Conservation (phyloP, 192 early-diverging fungal genomes). For the Phlyctochytrium arcticum region DNA sequence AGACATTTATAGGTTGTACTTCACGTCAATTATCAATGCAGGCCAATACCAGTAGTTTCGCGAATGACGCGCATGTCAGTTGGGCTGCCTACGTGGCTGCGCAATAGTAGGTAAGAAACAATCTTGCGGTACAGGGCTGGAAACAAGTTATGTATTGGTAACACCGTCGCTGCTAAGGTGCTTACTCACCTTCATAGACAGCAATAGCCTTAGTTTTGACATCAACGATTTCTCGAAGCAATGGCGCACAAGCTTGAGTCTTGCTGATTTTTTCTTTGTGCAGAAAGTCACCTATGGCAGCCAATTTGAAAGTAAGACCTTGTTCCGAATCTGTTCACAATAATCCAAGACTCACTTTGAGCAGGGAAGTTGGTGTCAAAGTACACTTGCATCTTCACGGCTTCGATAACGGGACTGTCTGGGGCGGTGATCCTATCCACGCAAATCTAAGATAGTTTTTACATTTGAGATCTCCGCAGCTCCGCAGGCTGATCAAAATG, state of each 20-base stretch:
- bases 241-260: conserved; percentile 35
- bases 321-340: too few species aligned
- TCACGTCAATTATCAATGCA: too few species aligned
- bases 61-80: conserved; percentile 56
- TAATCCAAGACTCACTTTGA: conserved; percentile 40
- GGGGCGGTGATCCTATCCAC: conserved; percentile 41
- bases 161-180: not conserved
- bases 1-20: conserved; percentile 10
- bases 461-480: too few species aligned
- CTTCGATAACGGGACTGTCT: conserved; percentile 41
- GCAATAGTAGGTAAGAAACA: conserved; percentile 49
- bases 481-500: too few species aligned
- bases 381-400: conserved; percentile 60
- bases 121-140: conserved; percentile 54
- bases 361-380: conserved; percentile 60
- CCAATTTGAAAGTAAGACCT: too few species aligned
- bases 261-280: conserved; percentile 47
- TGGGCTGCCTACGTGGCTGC: conserved; percentile 50
- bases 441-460: conserved; percentile 33
- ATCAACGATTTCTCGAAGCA: conserved; percentile 49
- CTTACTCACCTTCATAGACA: conserved; percentile 43
- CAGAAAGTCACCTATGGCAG: conserved; percentile 47
- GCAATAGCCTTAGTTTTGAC: conserved; percentile 41
- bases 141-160: not conserved
- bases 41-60: conserved; percentile 57